A percentile compares a stretch with the other conserved stretches of the same genome.
Evolutionary conservation across 2,329 filamentous ascomycete species (phyloP).

Genomic region (Curvularia hawaiiensis): DNA sequence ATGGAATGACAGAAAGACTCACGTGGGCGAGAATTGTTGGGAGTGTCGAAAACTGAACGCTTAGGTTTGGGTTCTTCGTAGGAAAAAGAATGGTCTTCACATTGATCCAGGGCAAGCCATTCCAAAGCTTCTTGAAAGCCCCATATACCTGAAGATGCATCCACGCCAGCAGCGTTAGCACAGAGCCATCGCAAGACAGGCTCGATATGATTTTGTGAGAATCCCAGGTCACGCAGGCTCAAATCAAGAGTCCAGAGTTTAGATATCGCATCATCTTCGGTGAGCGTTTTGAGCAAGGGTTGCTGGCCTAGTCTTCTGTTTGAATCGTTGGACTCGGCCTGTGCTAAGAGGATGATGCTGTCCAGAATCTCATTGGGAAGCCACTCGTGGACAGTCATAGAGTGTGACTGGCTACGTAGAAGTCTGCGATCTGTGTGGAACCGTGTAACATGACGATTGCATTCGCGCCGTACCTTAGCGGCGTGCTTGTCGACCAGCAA

Average conservation of each 20-base stretch:
- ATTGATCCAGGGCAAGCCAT: conserved; percentile 83
- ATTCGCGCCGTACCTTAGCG: conserved; percentile 78
- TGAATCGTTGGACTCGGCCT: conserved; percentile 62
- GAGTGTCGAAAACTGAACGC: conserved; percentile 22
- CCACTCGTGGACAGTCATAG: conserved; percentile 76
- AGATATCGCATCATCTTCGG: conserved; percentile 79
- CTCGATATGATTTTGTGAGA: conserved; percentile 55
- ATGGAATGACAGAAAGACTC: conserved; percentile 12
- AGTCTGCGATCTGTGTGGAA: conserved; percentile 86
- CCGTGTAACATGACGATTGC: conserved; percentile 74
- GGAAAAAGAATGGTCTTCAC: conserved; percentile 69
- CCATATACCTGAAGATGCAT: conserved; percentile 70
- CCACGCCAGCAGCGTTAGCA: conserved; percentile 47
- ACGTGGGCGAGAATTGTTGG: conserved; percentile 37
- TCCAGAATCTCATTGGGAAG: conserved; percentile 79
- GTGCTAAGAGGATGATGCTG: conserved; percentile 74
- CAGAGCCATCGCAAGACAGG: conserved; percentile 44
- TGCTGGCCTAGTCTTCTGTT: conserved; percentile 54
- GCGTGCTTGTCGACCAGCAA: conserved; percentile 83
- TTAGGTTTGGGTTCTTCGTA: conserved; percentile 59
- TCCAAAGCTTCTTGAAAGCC: conserved; percentile 87
- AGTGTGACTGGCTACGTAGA: conserved; percentile 77
- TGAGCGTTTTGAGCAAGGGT: conserved; percentile 49
- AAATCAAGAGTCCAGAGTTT: conserved; percentile 85
- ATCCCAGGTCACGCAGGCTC: conserved; percentile 70